Evolutionary conservation across 176 grass and related monocot species (phyloP), one percentile per base, ranked within the genome.

Genomic region (Puccinellia tenuiflora): DNA sequence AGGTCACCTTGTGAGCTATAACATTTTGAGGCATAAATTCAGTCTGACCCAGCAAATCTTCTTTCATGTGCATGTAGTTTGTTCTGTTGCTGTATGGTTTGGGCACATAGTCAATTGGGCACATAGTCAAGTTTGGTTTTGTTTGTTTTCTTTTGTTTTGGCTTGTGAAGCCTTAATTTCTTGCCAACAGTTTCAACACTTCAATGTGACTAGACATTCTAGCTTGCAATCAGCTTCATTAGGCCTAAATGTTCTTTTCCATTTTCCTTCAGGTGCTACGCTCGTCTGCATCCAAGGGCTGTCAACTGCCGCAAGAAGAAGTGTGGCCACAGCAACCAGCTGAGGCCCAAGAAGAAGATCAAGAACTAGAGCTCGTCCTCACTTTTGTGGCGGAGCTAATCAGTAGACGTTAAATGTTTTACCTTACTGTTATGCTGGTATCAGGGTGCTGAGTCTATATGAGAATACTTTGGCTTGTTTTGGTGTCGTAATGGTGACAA

Each of bases 301-400:
- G 94, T 97, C n/a, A 92, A 97, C 70, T 97, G 94, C 80, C 94
- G 91, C 30, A 97, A 97, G 89, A 97, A 97, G 91, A 97, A 97
- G 57, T 97, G 94, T 80, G 94, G 94, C 47, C 91, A 97, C 87
- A 97, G 94, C 94, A 97, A 97, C 47, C 94, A 94, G 94, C 80
- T 92, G 92, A 97, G 94, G 94, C 81, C 90, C 13, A 97, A 97
- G 94, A 97, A 97, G 92, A 97, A 97, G 94, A 94, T 97, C 88
- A 92, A 87, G 90, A 90, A 90, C 88, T 90, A 65, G 73, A 42
- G 18, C 37, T 47, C 28, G 2, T 20, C 5, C 10, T 28, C 0
- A 4, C 26, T 78, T 62, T 15, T 2, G 1, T 22, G 4, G 4
- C 51, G 43, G 9, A 5, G 51, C 15, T 13, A 21, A 68, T 20